Conservation (phyloP, 441 rosid genomes). For the Oxalis stricta region DNA sequence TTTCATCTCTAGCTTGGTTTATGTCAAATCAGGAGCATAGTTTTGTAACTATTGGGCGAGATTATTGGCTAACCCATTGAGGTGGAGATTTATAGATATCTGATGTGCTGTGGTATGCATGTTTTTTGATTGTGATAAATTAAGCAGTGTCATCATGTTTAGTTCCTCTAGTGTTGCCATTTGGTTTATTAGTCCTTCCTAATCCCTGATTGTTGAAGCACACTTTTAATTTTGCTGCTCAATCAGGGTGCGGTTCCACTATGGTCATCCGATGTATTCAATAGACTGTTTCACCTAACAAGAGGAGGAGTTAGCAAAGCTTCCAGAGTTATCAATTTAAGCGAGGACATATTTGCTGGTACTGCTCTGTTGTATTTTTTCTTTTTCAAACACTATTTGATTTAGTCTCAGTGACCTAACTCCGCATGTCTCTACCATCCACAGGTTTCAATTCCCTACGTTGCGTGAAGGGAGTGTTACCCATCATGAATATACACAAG, state of each 20-base stretch:
- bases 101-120: no score
- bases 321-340: constrained; percentile 81
- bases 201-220: not conserved
- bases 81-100: constrained; percentile 25
- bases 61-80: constrained; percentile 60
- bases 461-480: constrained; percentile 84
- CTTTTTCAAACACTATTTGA: not conserved
- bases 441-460: constrained; percentile 89
- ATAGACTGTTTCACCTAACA: constrained; percentile 84
- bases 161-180: no score
- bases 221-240: not conserved
- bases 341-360: constrained; percentile 96
- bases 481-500: constrained; percentile 97
- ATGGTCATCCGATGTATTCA: constrained; percentile 98
- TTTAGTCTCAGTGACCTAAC: not conserved
- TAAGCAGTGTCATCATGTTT: no score
- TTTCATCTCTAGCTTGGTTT: constrained; percentile 83
- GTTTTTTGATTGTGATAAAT: no score
- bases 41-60: constrained; percentile 75
- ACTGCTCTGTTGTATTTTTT: constrained; percentile 6
- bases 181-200: no score
- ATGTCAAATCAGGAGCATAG: constrained; percentile 74
- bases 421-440: constrained; percentile 11
- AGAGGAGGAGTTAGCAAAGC: constrained; percentile 98
- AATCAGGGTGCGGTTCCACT: constrained; percentile 76